Evolutionary conservation across 306 rosid genomes (phyloP).

Genomic region (Morella rubra): DNA sequence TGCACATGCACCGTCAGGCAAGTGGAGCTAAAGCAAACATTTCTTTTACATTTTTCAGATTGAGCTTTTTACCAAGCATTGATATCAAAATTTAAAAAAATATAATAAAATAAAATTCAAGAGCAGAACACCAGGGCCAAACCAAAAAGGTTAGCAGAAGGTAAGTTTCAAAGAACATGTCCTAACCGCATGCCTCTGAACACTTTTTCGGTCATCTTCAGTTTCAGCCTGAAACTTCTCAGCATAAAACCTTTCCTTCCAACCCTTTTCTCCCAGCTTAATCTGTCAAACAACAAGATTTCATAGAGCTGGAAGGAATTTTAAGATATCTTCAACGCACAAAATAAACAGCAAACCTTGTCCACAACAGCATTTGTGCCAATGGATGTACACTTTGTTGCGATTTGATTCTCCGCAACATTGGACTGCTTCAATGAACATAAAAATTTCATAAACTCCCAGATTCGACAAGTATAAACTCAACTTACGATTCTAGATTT

Average conservation of each 20-base stretch:
- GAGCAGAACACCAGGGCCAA: background rate
- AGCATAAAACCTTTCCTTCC: slow-evolving; percentile 28
- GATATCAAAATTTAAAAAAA: background rate
- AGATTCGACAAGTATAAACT: background rate
- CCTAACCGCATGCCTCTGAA: slow-evolving; percentile 21
- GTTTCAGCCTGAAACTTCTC: slow-evolving; percentile 26
- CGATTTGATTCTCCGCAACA: slow-evolving; percentile 6
- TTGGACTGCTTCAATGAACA: slow-evolving; percentile 8
- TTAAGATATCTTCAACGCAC: background rate
- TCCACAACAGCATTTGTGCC: slow-evolving; percentile 4
- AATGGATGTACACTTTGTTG: background rate
- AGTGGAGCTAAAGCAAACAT: background rate
- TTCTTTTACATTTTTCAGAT: background rate
- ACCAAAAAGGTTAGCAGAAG: background rate
- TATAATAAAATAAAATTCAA: background rate
- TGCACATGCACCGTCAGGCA: background rate
- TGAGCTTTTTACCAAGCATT: background rate
- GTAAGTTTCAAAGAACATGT: background rate
- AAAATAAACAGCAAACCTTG: slow-evolving; percentile 5
- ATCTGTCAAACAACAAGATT: slow-evolving; percentile 21
- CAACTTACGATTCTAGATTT: background rate
- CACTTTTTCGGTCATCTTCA: slow-evolving; percentile 8
- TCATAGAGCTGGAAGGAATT: background rate
- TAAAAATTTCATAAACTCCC: background rate
- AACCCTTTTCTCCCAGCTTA: slow-evolving; percentile 23